A percentile compares a stretch with the other conserved stretches of the same genome.
These are phyloP conservation scores for Linum lewisii DNA, from an alignment of 345 rosid genomes.

Conservation along the genomic window DNA sequence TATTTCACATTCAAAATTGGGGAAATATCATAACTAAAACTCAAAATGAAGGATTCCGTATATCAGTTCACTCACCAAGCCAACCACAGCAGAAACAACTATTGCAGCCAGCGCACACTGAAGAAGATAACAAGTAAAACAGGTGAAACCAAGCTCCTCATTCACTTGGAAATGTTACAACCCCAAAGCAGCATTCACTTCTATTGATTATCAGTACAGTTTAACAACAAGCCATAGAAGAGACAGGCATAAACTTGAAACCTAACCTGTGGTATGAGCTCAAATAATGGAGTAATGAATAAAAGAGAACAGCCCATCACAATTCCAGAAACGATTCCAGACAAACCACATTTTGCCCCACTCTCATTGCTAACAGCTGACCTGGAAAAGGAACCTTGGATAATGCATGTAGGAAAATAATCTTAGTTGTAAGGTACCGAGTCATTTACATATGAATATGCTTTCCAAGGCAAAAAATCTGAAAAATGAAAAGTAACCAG, in stretches of 20 bases:
- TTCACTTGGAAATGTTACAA: background rate
- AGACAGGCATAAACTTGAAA: constrained; percentile 8
- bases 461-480: background rate
- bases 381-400: constrained; percentile 93
- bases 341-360: constrained; percentile 86
- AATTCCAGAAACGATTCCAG: constrained; percentile 73
- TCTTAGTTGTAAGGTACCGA: constrained; percentile 1
- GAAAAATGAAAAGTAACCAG: background rate
- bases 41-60: too few relatives aligned
- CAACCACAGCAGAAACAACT: constrained; percentile 85
- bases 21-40: too few relatives aligned
- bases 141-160: background rate
- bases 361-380: constrained; percentile 97
- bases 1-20: too few relatives aligned
- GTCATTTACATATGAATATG: background rate
- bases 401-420: constrained; percentile 17
- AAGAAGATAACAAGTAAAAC: constrained; percentile 13
- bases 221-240: background rate
- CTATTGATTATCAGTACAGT: background rate
- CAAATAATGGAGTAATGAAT: constrained; percentile 76
- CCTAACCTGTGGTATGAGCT: constrained; percentile 83
- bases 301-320: constrained; percentile 80
- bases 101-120: constrained; percentile 98
- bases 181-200: background rate
- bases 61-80: constrained; percentile 53